A percentile compares a stretch with the other conserved stretches of the same genome.
Evolutionary conservation across 805 yeast genomes (phyloP).

Genomic region (Huiozyma naganishii): DNA sequence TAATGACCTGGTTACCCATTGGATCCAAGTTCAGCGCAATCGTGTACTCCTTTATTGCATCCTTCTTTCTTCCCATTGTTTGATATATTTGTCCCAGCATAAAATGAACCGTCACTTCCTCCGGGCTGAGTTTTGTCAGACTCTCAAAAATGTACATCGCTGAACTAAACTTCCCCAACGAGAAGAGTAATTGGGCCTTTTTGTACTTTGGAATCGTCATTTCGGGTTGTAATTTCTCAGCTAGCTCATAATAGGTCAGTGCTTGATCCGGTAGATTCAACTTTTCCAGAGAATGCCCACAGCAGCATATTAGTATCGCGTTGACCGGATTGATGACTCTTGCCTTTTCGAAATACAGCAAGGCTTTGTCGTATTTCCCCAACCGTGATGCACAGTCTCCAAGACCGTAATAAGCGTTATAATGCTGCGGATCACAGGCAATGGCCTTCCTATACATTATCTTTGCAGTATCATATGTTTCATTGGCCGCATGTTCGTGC

Average conservation of each 20-base stretch:
- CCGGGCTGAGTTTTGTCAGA: conserved; percentile 72
- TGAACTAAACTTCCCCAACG: conserved; percentile 57
- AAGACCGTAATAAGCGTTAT: conserved; percentile 90
- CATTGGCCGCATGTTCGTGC: conserved; percentile 80
- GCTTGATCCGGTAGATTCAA: conserved; percentile 61
- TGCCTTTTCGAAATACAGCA: conserved; percentile 79
- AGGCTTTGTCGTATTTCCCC: conserved; percentile 77
- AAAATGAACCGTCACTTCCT: conserved; percentile 89
- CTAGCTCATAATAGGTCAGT: conserved; percentile 68
- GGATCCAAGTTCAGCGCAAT: conserved; percentile 87
- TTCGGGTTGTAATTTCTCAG: conserved; percentile 72
- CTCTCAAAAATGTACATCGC: conserved; percentile 69
- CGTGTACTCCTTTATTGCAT: conserved; percentile 78
- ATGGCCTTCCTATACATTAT: conserved; percentile 74
- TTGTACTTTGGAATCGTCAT: conserved; percentile 82
- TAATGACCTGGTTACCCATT: conserved; percentile 74
- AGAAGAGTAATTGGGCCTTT: conserved; percentile 70
- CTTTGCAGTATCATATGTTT: conserved; percentile 82
- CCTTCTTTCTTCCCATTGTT: conserved; percentile 57
- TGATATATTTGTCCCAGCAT: conserved; percentile 79
- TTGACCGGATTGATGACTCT: conserved; percentile 82
- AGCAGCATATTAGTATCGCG: conserved; percentile 80
- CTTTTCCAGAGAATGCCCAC: conserved; percentile 86
- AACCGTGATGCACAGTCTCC: conserved; percentile 87
- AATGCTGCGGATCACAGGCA: conserved; percentile 67